Evolutionary conservation across 306 rosid species (phyloP).

Genomic region (Rosa lucieae): DNA sequence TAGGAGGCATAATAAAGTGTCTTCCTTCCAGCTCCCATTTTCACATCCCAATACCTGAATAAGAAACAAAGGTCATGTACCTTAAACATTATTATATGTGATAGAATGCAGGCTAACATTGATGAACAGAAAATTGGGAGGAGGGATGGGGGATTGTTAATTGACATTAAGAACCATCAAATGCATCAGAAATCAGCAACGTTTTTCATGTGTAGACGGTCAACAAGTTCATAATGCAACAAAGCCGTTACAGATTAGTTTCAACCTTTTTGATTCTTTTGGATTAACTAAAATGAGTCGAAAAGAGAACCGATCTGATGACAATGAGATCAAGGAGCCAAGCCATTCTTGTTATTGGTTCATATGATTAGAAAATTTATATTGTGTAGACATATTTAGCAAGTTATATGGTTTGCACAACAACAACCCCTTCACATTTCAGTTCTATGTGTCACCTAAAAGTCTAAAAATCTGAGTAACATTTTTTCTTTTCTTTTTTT

Average conservation of each 20-base stretch:
- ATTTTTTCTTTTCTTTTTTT: too few species aligned
- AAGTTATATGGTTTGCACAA: too few species aligned
- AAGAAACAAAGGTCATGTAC: neutral
- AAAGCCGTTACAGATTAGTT: neutral
- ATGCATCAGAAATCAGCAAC: neutral
- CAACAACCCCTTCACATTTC: too few species aligned
- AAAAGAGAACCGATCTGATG: too few species aligned
- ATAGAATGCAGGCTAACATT: neutral
- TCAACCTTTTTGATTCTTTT: too few species aligned
- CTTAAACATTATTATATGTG: constrained; percentile 4
- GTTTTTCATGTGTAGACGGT: neutral
- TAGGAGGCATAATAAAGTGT: constrained; percentile 7
- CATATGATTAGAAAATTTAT: too few species aligned
- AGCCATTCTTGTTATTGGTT: too few species aligned
- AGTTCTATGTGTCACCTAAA: too few species aligned
- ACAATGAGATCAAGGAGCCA: too few species aligned
- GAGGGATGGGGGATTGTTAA: neutral
- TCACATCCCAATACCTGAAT: constrained; percentile 26
- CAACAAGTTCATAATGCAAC: neutral
- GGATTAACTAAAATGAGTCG: too few species aligned
- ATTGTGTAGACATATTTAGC: too few species aligned
- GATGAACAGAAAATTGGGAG: neutral
- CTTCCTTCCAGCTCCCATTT: constrained; percentile 54
- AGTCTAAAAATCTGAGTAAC: too few species aligned
- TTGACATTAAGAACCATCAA: neutral